Evolutionary conservation across 352 stramenopile species (phyloP), one percentile per base, ranked within the genome.

Genomic region (Phytopythium montanum): DNA sequence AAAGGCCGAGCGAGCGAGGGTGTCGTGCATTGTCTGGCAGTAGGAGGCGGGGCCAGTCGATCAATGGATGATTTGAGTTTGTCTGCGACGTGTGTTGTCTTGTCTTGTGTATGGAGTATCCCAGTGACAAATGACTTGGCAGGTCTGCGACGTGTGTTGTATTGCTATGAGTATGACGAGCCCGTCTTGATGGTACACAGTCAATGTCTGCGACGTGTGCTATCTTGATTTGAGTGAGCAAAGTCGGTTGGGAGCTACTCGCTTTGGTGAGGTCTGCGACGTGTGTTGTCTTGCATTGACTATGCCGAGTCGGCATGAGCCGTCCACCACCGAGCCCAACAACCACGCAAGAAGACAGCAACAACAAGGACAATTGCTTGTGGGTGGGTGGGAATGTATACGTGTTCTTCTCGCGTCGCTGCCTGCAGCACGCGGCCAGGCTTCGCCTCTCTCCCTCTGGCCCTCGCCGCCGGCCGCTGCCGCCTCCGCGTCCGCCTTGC

Each of bases 321-420:
- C 44, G 23, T 28, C 42, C 9, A 34, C 29, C 29, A 34, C 4
- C 29, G 29, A 34, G 9, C 29, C 29, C 33, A 38, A 12, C 33
- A 38, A 38, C 33, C 33, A 36, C 3, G n/a, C 31, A 36, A 36
- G 31, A 36, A 6, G 5, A 1, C 31, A 38, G 33, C 33, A 38
- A 38, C 33, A 38, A 38, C 7, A 36, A 10, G 7, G 31, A 36
- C 9, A 12, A 16, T 2, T 38, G 33, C 45, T 13, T n/a, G 4
- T 52, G 31, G 25, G 33, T 23, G 23, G n/a, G n/a, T n/a, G n/a
- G n/a, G 28, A 56, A 56, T 56, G 50, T 56, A 56, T 54, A 54
- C n/a, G 50, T 56, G 50, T 56, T 56, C 50, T 56, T 56, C 21
- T n/a, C 44, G 26, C 18, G 50, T 44, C 31, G 50, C 49, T 55